Evolutionary conservation across 2,329 filamentous ascomycete species (phyloP).

Genomic region (Arthrobotrys sinensis): DNA sequence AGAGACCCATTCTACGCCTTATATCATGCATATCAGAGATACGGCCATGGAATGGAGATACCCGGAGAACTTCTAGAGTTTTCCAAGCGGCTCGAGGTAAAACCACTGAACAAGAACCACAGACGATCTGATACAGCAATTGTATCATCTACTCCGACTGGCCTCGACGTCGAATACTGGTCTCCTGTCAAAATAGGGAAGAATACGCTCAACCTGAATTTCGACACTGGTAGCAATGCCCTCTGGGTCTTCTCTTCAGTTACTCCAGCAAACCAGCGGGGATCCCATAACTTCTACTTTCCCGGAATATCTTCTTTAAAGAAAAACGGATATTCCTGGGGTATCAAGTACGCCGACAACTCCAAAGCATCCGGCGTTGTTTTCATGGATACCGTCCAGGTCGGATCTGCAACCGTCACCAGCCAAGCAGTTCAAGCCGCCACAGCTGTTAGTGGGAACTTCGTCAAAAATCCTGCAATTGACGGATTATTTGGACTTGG

Average conservation of each 20-base stretch:
- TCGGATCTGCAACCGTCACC: slow-evolving; percentile 76
- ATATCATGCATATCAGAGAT: slow-evolving; percentile 31
- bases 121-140: slow-evolving; percentile 1
- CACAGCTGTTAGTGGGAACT: slow-evolving; percentile 73
- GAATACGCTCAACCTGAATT: slow-evolving; percentile 78
- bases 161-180: slow-evolving; percentile 80
- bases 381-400: slow-evolving; percentile 76
- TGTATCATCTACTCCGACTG: slow-evolving; percentile 71
- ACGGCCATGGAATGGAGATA: slow-evolving; percentile 14
- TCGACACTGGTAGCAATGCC: slow-evolving; percentile 83
- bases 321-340: slow-evolving; percentile 72
- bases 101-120: neutral
- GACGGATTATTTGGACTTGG: slow-evolving; percentile 80
- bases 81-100: neutral
- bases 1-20: slow-evolving; percentile 29
- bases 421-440: slow-evolving; percentile 78
- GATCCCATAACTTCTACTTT: slow-evolving; percentile 70
- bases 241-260: slow-evolving; percentile 77
- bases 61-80: slow-evolving; percentile 6
- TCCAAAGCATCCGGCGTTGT: slow-evolving; percentile 78
- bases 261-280: slow-evolving; percentile 69
- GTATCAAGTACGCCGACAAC: slow-evolving; percentile 78
- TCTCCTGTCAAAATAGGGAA: slow-evolving; percentile 78
- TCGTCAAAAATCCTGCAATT: slow-evolving; percentile 74
- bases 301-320: slow-evolving; percentile 70